phyloP scores from a whole-genome alignment of 192 early-diverging fungal species.

The Coemansia sp. region DNA sequence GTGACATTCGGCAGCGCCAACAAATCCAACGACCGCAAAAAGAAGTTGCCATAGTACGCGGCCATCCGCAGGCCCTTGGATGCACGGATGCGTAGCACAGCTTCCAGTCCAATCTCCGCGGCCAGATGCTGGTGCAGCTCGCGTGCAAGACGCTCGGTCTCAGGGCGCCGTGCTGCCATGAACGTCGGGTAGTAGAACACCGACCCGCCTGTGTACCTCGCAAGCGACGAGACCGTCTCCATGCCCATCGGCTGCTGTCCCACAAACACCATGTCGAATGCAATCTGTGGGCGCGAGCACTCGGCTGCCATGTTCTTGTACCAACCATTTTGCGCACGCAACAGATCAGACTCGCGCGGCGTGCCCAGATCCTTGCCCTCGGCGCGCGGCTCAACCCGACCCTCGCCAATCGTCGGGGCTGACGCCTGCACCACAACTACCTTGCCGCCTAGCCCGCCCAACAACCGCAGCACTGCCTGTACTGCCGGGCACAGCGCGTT shows the following conservation, averaged over 20 bases:
- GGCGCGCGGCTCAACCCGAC: conserved; percentile 77
- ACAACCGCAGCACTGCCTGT: conserved; percentile 75
- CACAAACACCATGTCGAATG: conserved; percentile 86
- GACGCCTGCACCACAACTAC: conserved; percentile 79
- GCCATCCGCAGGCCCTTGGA: conserved; percentile 86
- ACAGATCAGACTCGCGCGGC: conserved; percentile 80
- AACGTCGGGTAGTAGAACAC: conserved; percentile 89
- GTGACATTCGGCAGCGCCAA: conserved; percentile 88
- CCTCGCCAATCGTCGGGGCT: conserved; percentile 80
- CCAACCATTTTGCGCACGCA: conserved; percentile 81
- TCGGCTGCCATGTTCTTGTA: conserved; percentile 93
- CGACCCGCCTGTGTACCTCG: conserved; percentile 83
- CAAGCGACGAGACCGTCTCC: conserved; percentile 68
- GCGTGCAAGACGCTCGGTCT: conserved; percentile 75
- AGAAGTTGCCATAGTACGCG: conserved; percentile 96
- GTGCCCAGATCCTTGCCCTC: conserved; percentile 88
- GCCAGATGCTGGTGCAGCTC: conserved; percentile 82
- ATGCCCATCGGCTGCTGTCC: conserved; percentile 82
- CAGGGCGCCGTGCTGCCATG: conserved; percentile 76
- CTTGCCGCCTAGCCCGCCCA: conserved; percentile 87
- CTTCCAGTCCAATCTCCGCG: conserved; percentile 81
- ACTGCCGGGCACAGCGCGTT: conserved; percentile 83
- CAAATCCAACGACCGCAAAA: conserved; percentile 91
- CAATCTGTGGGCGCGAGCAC: conserved; percentile 85
- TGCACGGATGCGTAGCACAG: conserved; percentile 89